These are phyloP conservation scores for Pythium biforme DNA, from an alignment of 352 stramenopile species.

Conservation along the genomic window DNA sequence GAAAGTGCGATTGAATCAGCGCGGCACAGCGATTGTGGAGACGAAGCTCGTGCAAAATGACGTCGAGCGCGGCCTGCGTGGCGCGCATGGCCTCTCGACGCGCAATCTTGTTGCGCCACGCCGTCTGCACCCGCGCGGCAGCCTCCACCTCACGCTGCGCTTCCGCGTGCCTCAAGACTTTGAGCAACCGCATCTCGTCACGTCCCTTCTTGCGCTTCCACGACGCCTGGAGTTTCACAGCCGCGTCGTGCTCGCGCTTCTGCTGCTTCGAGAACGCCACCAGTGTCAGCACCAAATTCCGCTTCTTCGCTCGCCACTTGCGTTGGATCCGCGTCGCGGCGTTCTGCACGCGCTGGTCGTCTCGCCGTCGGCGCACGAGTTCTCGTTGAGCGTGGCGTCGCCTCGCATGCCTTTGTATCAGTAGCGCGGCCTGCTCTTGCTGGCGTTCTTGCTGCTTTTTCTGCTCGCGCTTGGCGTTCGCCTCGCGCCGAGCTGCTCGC, in stretches of 20 bases:
- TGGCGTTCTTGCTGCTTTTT: slow-evolving; percentile 27
- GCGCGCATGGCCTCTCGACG: slow-evolving; percentile 28
- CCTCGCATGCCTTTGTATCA: slow-evolving; percentile 43
- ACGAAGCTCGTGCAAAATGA: slow-evolving; percentile 44
- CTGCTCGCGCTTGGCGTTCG: slow-evolving; percentile 37
- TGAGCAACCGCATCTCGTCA: slow-evolving; percentile 36
- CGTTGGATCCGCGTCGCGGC: slow-evolving; percentile 48
- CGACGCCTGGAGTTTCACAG: slow-evolving; percentile 46
- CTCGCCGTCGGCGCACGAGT: slow-evolving; percentile 27
- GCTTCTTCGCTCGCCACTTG: slow-evolving; percentile 51
- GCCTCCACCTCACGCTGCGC: slow-evolving; percentile 34
- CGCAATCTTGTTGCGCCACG: slow-evolving; percentile 43
- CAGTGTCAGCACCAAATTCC: slow-evolving; percentile 42
- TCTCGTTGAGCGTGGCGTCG: slow-evolving; percentile 40
- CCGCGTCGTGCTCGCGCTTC: slow-evolving; percentile 43
- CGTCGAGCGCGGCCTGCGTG: slow-evolving; percentile 41
- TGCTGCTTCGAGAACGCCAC: slow-evolving; percentile 32
- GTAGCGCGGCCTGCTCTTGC: slow-evolving; percentile 43
- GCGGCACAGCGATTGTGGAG: slow-evolving; percentile 69
- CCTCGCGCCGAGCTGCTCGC: slow-evolving; percentile 41
- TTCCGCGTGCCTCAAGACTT: slow-evolving; percentile 40
- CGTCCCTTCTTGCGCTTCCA: slow-evolving; percentile 64
- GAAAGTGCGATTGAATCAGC: slow-evolving; percentile 71
- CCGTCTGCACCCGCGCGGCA: slow-evolving; percentile 43
- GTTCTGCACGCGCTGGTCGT: slow-evolving; percentile 30